These are phyloP conservation scores for Tetrapisispora arboricola DNA, from an alignment of 805 yeast genomes.

Conservation along the genomic window DNA sequence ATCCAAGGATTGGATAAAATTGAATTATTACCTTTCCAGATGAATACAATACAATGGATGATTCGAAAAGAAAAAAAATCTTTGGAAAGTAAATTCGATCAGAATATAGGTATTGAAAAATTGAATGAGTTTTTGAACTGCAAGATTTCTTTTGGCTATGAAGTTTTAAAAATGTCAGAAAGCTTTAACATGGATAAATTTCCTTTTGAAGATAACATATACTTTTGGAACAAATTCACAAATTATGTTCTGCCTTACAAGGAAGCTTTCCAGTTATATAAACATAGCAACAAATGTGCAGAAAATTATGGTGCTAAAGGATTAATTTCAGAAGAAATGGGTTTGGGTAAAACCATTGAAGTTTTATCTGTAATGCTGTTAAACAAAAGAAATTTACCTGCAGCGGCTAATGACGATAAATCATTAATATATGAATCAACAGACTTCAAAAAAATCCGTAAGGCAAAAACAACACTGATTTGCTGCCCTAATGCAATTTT, in stretches of 20 bases:
- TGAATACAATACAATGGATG: slow-evolving; percentile 28
- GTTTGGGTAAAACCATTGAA: slow-evolving; percentile 91
- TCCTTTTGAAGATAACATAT: background rate
- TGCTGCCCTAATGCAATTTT: slow-evolving; percentile 80
- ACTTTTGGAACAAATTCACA: slow-evolving; percentile 28
- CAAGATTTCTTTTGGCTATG: slow-evolving; percentile 24
- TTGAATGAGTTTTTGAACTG: slow-evolving; percentile 16
- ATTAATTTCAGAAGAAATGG: slow-evolving; percentile 90
- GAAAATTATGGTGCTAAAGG: slow-evolving; percentile 34
- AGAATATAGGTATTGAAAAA: background rate
- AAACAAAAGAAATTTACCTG: slow-evolving; percentile 41
- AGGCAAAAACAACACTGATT: slow-evolving; percentile 63
- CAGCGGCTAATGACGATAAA: slow-evolving; percentile 4
- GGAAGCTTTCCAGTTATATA: slow-evolving; percentile 13
- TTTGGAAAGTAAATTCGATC: background rate
- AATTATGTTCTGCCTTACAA: slow-evolving; percentile 16
- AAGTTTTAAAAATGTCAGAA: slow-evolving; percentile 6
- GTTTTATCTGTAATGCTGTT: slow-evolving; percentile 52
- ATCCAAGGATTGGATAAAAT: slow-evolving; percentile 11
- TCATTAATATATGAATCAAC: slow-evolving; percentile 8
- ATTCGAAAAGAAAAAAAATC: slow-evolving; percentile 14
- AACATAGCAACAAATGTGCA: background rate
- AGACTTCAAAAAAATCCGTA: slow-evolving; percentile 23
- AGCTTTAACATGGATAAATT: background rate
- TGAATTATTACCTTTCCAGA: slow-evolving; percentile 24